A percentile compares a stretch with the other conserved stretches of the same genome.
These are phyloP conservation scores for Leccinum olivaceopallidum DNA, from an alignment of 768 basidiomycete genomes.

Conservation along the genomic window DNA sequence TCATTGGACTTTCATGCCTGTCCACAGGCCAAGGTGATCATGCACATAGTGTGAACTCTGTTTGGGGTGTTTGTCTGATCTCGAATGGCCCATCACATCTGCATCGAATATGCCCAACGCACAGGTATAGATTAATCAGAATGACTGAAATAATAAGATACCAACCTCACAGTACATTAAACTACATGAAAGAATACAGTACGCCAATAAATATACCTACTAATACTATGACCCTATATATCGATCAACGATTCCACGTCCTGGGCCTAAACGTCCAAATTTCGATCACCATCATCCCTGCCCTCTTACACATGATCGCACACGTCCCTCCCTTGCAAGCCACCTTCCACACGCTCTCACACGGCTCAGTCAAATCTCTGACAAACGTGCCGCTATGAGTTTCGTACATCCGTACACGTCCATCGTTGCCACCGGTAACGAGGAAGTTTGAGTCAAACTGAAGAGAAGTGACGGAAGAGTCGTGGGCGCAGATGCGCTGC, in stretches of 20 bases:
- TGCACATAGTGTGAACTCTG: neutral
- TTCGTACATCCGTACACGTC: conserved; percentile 75
- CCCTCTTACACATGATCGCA: conserved; percentile 79
- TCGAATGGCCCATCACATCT: neutral
- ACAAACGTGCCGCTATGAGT: conserved; percentile 62
- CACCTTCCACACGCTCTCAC: conserved; percentile 89
- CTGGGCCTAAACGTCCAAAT: conserved; percentile 74
- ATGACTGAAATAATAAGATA: neutral
- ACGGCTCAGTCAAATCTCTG: conserved; percentile 73
- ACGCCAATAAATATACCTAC: conserved; percentile 10
- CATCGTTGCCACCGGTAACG: conserved; percentile 85
- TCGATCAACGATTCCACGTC: conserved; percentile 11
- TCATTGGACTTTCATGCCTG: conserved; percentile 19
- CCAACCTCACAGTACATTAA: neutral
- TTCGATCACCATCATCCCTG: conserved; percentile 84
- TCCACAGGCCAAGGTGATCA: neutral
- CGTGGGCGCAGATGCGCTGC: conserved; percentile 84
- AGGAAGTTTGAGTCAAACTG: conserved; percentile 85
- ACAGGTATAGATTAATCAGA: neutral
- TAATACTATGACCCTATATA: conserved; percentile 8
- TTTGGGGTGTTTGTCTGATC: neutral
- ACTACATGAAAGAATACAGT: conserved; percentile 12
- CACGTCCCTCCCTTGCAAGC: conserved; percentile 69
- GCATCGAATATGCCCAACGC: neutral
- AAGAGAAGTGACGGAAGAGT: conserved; percentile 81